Evolutionary conservation across 345 rosid genomes (phyloP).

Genomic region (Jatropha curcas): DNA sequence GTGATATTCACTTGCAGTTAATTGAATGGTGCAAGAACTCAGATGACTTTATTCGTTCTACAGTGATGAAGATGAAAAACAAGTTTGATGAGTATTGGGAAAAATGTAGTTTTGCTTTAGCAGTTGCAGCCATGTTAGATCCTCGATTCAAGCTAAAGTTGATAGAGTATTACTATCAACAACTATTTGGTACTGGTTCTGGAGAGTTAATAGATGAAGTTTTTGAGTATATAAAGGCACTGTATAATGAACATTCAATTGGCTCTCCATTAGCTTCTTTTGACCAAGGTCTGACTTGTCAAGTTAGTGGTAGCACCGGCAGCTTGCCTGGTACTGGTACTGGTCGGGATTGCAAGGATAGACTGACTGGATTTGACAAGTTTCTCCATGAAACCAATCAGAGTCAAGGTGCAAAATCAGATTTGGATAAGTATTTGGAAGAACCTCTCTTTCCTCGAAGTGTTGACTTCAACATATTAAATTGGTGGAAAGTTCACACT

Average conservation of each 20-base stretch:
- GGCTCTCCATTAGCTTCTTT: conserved; percentile 59
- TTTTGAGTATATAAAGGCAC: conserved; percentile 50
- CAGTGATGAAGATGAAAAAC: conserved; percentile 61
- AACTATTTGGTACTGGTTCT: conserved; percentile 53
- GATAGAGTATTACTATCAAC: conserved; percentile 72
- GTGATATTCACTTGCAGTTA: conserved; percentile 62
- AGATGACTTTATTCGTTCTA: conserved; percentile 51
- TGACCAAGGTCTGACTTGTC: conserved; percentile 58
- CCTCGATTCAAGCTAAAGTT: conserved; percentile 84
- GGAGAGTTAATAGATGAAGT: conserved; percentile 58
- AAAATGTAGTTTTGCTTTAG: conserved; percentile 62
- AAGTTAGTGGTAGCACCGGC: conserved; percentile 30
- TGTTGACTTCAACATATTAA: conserved; percentile 58
- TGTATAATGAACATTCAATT: conserved; percentile 68
- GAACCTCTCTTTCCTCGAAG: conserved; percentile 81
- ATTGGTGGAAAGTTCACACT: conserved; percentile 89
- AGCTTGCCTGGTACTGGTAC: conserved; percentile 15
- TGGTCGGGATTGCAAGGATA: conserved; percentile 45
- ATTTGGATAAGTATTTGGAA: conserved; percentile 76
- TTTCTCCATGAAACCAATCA: conserved; percentile 59
- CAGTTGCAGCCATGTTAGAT: conserved; percentile 75
- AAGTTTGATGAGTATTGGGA: conserved; percentile 74
- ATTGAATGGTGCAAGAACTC: conserved; percentile 73
- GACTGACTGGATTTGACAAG: conserved; percentile 65
- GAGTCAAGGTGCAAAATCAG: conserved; percentile 52